Evolutionary conservation across 148 eudicot species (phyloP), one percentile per base, ranked within the genome.

Genomic region (Cornus kousa): DNA sequence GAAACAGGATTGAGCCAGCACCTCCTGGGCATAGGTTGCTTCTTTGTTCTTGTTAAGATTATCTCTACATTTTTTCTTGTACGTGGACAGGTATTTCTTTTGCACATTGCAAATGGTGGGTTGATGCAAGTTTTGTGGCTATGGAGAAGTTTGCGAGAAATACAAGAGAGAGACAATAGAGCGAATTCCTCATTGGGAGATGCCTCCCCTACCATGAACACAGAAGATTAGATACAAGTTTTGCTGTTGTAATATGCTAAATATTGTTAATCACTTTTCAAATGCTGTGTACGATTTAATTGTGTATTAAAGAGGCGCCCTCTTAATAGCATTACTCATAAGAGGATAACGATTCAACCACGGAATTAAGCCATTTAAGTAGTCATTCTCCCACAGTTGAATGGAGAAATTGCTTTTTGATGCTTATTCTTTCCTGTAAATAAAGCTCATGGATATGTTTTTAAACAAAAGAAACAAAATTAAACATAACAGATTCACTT

Each of bases 41-140:
- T 88, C 19, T 90, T 87, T 68, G 74, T 83, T 77, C n/a, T 85
- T n/a, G 71, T 83, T 9, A 90, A 85, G 78, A 23, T 80, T 43
- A 20, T 90, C 7, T 71, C 88, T 16, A 5, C 31, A 23, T 66
- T 68, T 73, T 80, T 83, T 35, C 46, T 72, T 8, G 48, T 69
- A 46, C 82, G 48, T 68, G 83, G 82, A 33, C 78, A 48, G 70
- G 55, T 81, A 11, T 80, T 88, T 60, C 75, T 87, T 9, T 40
- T 79, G 70, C 87, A 88, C 67, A 73, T 70, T 43, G 87, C 87
- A 73, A 90, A 87, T 78, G 93, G 91, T 72, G 94, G 90, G 28
- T 69, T 87, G 62, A 82, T 90, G 94, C 90, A 90, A 71, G 75
- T 87, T 57, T 37, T 85, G 80, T 87, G 90, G 94, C 72, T 79